These are phyloP conservation scores for Tolypocladium paradoxum DNA, from an alignment of 2,329 filamentous ascomycete species.

Conservation along the genomic window DNA sequence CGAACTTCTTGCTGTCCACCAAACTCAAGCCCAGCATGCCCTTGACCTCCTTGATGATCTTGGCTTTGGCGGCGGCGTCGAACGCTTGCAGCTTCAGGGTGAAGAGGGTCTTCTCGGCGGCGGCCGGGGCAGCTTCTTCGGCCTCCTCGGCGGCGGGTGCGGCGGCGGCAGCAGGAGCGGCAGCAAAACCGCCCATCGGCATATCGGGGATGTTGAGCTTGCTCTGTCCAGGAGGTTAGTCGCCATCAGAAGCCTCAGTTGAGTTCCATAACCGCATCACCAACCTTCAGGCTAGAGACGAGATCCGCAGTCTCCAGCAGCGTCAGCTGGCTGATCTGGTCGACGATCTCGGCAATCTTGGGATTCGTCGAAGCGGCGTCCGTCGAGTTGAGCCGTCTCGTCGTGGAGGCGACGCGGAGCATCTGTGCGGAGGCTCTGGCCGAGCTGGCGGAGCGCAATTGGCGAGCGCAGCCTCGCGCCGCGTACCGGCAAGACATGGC, in stretches of 20 bases:
- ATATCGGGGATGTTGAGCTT: conserved; percentile 97
- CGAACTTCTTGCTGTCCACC: conserved; percentile 99
- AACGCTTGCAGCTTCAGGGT: conserved; percentile 89
- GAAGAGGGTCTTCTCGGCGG: conserved; percentile 96
- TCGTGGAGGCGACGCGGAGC: conserved; percentile 31
- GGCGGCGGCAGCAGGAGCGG: conserved; percentile 50
- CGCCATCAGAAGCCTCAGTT: not conserved
- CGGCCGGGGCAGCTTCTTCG: conserved; percentile 77
- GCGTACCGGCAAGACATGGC: conserved; percentile 52
- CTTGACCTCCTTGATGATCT: conserved; percentile 99
- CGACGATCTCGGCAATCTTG: conserved; percentile 90
- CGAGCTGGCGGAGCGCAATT: conserved; percentile 40
- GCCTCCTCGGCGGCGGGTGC: conserved; percentile 64
- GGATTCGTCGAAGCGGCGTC: conserved; percentile 62
- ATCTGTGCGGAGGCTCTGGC: conserved; percentile 37
- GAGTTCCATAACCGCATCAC: conserved; percentile 8
- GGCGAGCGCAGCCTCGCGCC: conserved; percentile 53
- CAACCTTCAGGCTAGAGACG: conserved; percentile 88
- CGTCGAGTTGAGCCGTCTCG: conserved; percentile 82
- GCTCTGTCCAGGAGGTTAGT: conserved; percentile 40
- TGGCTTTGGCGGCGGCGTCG: conserved; percentile 83
- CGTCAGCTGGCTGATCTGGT: conserved; percentile 97
- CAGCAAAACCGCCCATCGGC: conserved; percentile 83
- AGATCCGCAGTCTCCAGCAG: conserved; percentile 95
- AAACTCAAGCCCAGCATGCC: conserved; percentile 84